Percentiles rank a stretch among this genome's conserved stretches.
phyloP scores from a whole-genome alignment of 768 basidiomycete species.

The Lactifluus subvellereus region DNA sequence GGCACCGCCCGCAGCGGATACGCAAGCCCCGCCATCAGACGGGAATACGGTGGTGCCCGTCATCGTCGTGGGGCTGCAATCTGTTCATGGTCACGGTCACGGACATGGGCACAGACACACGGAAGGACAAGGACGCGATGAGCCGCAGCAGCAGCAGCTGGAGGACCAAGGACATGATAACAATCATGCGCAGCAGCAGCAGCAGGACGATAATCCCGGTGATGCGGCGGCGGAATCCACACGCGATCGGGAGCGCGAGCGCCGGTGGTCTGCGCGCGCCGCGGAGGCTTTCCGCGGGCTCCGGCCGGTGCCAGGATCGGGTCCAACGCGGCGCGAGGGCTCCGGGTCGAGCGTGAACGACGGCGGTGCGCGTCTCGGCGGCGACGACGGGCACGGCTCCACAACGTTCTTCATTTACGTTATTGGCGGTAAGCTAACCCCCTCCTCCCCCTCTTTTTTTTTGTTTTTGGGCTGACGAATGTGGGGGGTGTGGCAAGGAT shows the following conservation, averaged over 20 bases:
- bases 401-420: conserved; percentile 89
- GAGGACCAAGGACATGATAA: neutral
- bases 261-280: conserved; percentile 56
- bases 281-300: conserved; percentile 57
- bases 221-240: neutral
- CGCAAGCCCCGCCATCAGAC: conserved; percentile 15
- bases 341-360: neutral
- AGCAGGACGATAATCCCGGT: neutral
- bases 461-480: neutral
- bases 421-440: conserved; percentile 59
- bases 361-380: neutral
- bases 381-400: conserved; percentile 33
- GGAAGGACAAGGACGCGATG: conserved; percentile 1
- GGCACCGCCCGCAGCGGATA: neutral
- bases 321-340: conserved; percentile 25
- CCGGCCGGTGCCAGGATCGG: conserved; percentile 30
- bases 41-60: conserved; percentile 61
- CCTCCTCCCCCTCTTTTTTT: neutral
- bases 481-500: conserved; percentile 43
- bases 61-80: conserved; percentile 78
- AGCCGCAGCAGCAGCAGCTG: neutral
- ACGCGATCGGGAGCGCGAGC: conserved; percentile 27
- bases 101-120: conserved; percentile 13
- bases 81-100: conserved; percentile 45
- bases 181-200: neutral